A percentile compares a stretch with the other conserved stretches of the same genome.
Conservation (phyloP, 768 basidiomycete species). For the Butyriboletus loyo region DNA sequence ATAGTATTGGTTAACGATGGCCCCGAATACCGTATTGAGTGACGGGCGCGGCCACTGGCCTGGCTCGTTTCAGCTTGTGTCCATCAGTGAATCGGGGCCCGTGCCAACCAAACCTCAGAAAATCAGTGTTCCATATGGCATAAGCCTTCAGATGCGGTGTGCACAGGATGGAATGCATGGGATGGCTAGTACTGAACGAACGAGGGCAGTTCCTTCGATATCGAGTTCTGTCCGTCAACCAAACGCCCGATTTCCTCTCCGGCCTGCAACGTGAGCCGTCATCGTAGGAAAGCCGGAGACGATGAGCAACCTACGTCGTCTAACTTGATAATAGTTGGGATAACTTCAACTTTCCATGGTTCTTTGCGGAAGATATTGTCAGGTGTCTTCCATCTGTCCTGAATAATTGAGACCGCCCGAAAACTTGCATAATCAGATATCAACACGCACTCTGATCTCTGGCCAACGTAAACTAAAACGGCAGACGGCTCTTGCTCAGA, state of each 20-base stretch:
- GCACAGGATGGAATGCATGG: slow-evolving; percentile 2
- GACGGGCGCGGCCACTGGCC: not conserved
- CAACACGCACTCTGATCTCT: slow-evolving; percentile 53
- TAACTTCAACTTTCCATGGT: slow-evolving; percentile 56
- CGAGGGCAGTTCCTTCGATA: slow-evolving; percentile 17
- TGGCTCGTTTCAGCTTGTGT: not conserved
- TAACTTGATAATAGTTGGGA: slow-evolving; percentile 68
- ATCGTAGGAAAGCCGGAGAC: slow-evolving; percentile 2
- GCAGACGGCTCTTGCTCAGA: slow-evolving; percentile 46
- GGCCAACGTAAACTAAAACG: slow-evolving; percentile 67
- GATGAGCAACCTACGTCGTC: slow-evolving; percentile 45
- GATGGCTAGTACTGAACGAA: slow-evolving; percentile 19
- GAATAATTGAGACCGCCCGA: not conserved
- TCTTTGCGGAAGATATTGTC: slow-evolving; percentile 56
- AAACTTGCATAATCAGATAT: not conserved
- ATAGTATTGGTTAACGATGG: not conserved
- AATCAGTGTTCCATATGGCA: not conserved
- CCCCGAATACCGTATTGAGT: not conserved
- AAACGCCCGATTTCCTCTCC: slow-evolving; percentile 29
- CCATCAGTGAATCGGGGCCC: not conserved
- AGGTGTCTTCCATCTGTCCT: slow-evolving; percentile 60
- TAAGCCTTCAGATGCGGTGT: not conserved
- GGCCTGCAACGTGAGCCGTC: slow-evolving; percentile 10
- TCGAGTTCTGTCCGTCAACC: slow-evolving; percentile 27
- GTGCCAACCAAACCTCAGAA: not conserved